These are phyloP conservation scores for Heritiera littoralis DNA, from an alignment of 345 rosid species.

Conservation along the genomic window DNA sequence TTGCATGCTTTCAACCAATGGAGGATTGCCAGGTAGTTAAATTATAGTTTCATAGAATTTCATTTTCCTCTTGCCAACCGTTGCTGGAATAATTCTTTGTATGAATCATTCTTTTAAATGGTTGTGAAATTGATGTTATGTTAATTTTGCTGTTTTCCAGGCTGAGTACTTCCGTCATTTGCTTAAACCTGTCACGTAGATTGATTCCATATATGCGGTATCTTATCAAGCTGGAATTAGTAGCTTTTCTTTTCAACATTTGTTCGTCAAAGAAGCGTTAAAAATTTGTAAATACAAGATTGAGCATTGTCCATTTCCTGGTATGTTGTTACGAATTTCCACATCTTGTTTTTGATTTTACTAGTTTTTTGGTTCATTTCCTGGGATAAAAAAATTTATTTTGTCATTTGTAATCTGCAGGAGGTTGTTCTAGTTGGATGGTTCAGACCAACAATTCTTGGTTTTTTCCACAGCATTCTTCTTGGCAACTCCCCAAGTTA, in stretches of 20 bases:
- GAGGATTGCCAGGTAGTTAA: slow-evolving; percentile 94
- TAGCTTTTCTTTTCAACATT: slow-evolving; percentile 40
- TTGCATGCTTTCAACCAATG: slow-evolving; percentile 96
- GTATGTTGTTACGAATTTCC: slow-evolving; percentile 36
- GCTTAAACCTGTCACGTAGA: slow-evolving; percentile 99
- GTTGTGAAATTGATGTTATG: slow-evolving; percentile 2
- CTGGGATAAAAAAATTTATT: slow-evolving; percentile 2
- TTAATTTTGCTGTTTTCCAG: slow-evolving; percentile 49
- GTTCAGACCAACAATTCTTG: slow-evolving; percentile 34
- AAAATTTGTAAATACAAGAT: slow-evolving; percentile 36
- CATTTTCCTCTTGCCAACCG: background rate
- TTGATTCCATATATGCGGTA: slow-evolving; percentile 27
- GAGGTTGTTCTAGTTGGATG: slow-evolving; percentile 38
- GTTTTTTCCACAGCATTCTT: slow-evolving; percentile 36
- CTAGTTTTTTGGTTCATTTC: background rate
- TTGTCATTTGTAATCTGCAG: slow-evolving; percentile 28
- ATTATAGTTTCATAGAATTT: slow-evolving; percentile 1
- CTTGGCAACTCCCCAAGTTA: slow-evolving; percentile 39
- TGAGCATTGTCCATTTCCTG: slow-evolving; percentile 38
- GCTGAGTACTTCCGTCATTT: slow-evolving; percentile 96
- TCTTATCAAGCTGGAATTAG: slow-evolving; percentile 49
- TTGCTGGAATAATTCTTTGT: background rate
- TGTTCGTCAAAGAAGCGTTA: slow-evolving; percentile 39
- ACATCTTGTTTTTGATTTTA: slow-evolving; percentile 16
- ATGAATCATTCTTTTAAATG: background rate